These are phyloP conservation scores for Lachancea nothofagi DNA, from an alignment of 805 yeast species.

Conservation along the genomic window DNA sequence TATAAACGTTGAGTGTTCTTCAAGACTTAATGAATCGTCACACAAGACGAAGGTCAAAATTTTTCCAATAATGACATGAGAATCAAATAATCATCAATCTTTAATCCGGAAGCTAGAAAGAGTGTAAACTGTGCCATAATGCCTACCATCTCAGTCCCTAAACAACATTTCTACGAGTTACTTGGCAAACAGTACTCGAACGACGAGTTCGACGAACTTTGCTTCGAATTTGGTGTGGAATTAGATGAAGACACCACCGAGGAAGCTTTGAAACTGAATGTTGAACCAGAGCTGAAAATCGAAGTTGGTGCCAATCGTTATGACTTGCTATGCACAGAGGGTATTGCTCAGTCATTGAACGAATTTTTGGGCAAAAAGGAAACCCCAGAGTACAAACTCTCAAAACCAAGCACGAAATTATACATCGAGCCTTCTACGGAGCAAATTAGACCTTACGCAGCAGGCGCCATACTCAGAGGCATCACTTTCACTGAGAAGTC, in stretches of 20 bases:
- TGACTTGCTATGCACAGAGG: conserved; percentile 96
- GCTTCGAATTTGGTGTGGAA: conserved; percentile 97
- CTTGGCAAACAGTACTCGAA: conserved; percentile 70
- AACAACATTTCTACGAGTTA: conserved; percentile 80
- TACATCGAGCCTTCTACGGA: conserved; percentile 72
- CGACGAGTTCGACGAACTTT: conserved; percentile 91
- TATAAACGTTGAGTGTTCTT: too few relatives aligned
- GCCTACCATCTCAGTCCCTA: conserved; percentile 97
- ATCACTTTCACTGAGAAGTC: conserved; percentile 75
- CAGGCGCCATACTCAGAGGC: conserved; percentile 88
- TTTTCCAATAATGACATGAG: conserved; percentile 3
- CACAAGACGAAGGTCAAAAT: conserved; percentile 1
- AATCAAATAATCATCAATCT: background rate
- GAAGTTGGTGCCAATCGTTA: conserved; percentile 98
- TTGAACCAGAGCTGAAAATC: conserved; percentile 89
- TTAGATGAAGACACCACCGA: conserved; percentile 95
- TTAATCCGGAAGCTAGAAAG: background rate
- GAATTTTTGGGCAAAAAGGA: conserved; percentile 70
- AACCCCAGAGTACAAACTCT: conserved; percentile 63
- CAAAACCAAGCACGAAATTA: conserved; percentile 59
- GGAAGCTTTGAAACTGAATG: conserved; percentile 37
- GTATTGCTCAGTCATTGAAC: conserved; percentile 91
- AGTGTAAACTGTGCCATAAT: conserved; percentile 35
- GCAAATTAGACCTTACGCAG: conserved; percentile 83
- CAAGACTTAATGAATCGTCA: background rate